Evolutionary conservation across 2,329 filamentous ascomycete genomes (phyloP).

Genomic region (Nannizzia gypsea): DNA sequence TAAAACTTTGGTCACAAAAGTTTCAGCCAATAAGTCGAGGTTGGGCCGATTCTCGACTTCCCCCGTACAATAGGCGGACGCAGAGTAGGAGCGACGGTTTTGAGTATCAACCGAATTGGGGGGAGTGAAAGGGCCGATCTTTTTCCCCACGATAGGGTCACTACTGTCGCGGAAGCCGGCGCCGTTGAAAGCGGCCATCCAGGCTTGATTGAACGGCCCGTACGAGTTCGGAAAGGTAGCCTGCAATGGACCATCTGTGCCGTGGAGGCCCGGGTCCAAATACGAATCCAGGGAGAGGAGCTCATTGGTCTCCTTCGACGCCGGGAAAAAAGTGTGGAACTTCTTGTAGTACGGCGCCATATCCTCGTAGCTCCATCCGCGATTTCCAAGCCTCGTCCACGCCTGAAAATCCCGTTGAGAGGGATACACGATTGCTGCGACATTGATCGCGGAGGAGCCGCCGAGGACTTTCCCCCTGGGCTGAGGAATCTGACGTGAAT

Average conservation of each 20-base stretch:
- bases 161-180: constrained; percentile 5
- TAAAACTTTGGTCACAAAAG: neutral
- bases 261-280: neutral
- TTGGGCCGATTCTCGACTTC: neutral
- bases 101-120: constrained; percentile 18
- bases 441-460: constrained; percentile 8
- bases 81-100: neutral
- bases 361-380: constrained; percentile 35
- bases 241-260: neutral
- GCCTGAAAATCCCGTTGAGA: constrained; percentile 31
- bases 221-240: neutral
- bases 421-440: neutral
- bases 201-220: constrained; percentile 5
- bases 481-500: neutral
- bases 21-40: neutral
- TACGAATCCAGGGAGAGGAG: constrained; percentile 6
- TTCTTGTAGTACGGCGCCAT: constrained; percentile 42
- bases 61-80: neutral
- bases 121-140: constrained; percentile 27
- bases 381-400: constrained; percentile 37
- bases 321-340: constrained; percentile 19
- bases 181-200: constrained; percentile 11
- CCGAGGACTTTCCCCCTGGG: constrained; percentile 7
- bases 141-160: constrained; percentile 11
- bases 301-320: constrained; percentile 11